These are phyloP conservation scores for Cetraspora pellucida DNA, from an alignment of 192 early-diverging fungal species.

Conservation along the genomic window DNA sequence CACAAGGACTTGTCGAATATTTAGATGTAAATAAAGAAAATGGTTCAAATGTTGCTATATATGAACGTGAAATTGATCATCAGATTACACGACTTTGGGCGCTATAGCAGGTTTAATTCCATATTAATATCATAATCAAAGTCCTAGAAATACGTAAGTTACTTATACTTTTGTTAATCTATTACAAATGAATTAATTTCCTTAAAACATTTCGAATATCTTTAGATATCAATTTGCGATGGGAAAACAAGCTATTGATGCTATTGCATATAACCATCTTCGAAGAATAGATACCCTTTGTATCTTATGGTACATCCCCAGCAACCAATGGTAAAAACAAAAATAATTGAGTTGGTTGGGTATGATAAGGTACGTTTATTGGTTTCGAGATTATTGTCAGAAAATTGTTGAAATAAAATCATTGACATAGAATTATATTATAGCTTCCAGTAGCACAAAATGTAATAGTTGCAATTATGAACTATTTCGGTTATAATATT, in stretches of 20 bases:
- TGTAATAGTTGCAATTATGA: conserved; percentile 95
- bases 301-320: conserved; percentile 97
- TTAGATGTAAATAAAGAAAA: conserved; percentile 98
- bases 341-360: conserved; percentile 96
- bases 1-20: conserved; percentile 89
- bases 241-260: conserved; percentile 99
- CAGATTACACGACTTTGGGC: conserved; percentile 93
- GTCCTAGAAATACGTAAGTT: conserved; percentile 85
- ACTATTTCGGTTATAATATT: conserved; percentile 97
- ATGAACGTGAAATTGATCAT: conserved; percentile 80
- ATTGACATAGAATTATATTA: background rate
- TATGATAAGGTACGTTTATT: conserved; percentile 80
- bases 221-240: conserved; percentile 92
- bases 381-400: background rate
- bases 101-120: conserved; percentile 98
- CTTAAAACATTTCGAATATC: background rate
- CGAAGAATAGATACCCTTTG: conserved; percentile 92
- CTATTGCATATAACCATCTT: conserved; percentile 93
- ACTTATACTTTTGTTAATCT: background rate
- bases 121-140: conserved; percentile 98
- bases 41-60: conserved; percentile 92
- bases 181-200: background rate
- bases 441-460: conserved; percentile 80
- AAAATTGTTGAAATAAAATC: no score
- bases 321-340: conserved; percentile 97